phyloP scores from a whole-genome alignment of 805 yeast species.

The Teunomyces panamensis region DNA sequence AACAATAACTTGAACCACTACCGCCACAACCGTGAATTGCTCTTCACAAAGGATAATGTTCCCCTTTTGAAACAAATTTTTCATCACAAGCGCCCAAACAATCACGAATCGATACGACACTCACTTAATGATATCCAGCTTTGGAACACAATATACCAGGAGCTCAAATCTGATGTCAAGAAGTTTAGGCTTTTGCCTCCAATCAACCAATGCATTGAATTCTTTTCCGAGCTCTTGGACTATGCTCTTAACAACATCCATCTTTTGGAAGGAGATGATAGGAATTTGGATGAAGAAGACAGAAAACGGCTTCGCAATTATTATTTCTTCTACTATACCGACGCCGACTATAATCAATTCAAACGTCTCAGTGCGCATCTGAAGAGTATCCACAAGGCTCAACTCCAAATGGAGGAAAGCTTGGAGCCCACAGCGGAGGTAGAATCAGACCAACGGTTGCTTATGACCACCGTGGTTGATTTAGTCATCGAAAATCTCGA shows the following conservation, averaged over 20 bases:
- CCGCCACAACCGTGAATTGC: constrained; percentile 4
- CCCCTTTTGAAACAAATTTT: constrained; percentile 14
- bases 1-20: constrained; percentile 11
- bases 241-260: constrained; percentile 18
- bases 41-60: constrained; percentile 11
- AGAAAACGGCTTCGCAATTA: constrained; percentile 8
- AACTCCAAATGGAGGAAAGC: background rate
- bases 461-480: background rate
- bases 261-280: constrained; percentile 9
- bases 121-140: constrained; percentile 14
- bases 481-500: background rate
- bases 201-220: constrained; percentile 14
- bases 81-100: constrained; percentile 11
- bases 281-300: constrained; percentile 6
- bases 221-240: constrained; percentile 23
- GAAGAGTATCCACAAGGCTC: background rate
- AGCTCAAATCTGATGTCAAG: constrained; percentile 19
- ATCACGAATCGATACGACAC: background rate
- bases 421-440: background rate
- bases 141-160: constrained; percentile 32
- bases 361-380: background rate
- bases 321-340: constrained; percentile 20
- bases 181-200: constrained; percentile 12
- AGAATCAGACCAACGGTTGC: background rate
- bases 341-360: constrained; percentile 12